Base-by-base conservation (phyloP, 2,329 filamentous ascomycete genomes). In the Talaromyces piceae region DNA sequence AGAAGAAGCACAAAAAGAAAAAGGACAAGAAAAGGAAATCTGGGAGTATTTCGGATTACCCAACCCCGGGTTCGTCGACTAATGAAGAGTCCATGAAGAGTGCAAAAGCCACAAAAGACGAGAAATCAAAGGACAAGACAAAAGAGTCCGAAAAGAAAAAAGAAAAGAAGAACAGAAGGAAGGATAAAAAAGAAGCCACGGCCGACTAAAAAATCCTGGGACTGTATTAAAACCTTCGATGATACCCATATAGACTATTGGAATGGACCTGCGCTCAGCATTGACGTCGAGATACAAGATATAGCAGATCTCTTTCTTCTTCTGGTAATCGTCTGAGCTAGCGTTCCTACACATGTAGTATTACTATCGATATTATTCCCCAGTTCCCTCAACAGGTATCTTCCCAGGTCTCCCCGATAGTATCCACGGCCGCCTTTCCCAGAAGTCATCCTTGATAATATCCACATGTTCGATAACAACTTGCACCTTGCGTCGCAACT, bases 401-500 rank as follows among this genome's bases (percentile, higher is more conserved):
- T 80, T 85, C 20, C 86, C 86, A 4, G 85, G 84, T 67, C 82
- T 86, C 57, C 86, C 85, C 1, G 84, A 87, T 49, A 91, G 65
- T 51, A 93, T 76, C 88, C 91, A 97, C 1, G 91, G 90, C 63
- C 91, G 78, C 61, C 78, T 79, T 57, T 88, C 79, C 93, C 93
- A 98, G 65, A 98, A 98, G 3, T 88, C 87, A 68, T 97, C 88
- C 61, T 87, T 90, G 70, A 98, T 97, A 61, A 98, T 87, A 71
- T 98, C 93, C 54, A 93, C 72, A 73, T 97, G 90, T 63, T 91
- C 84, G 31, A 94, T 77, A 30, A 88, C 80, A 43, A 98, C 83
- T 47, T 79, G 79, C 1, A 90, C 91, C 68, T 95, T 96, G 53
- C 80, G 78, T 49, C 86, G 80, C 56, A 82, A 78, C 73, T 95